Percentiles rank a stretch among this genome's conserved stretches.
Evolutionary conservation across 2,329 filamentous ascomycete species (phyloP).

Genomic region (Plenodomus biglobosus): DNA sequence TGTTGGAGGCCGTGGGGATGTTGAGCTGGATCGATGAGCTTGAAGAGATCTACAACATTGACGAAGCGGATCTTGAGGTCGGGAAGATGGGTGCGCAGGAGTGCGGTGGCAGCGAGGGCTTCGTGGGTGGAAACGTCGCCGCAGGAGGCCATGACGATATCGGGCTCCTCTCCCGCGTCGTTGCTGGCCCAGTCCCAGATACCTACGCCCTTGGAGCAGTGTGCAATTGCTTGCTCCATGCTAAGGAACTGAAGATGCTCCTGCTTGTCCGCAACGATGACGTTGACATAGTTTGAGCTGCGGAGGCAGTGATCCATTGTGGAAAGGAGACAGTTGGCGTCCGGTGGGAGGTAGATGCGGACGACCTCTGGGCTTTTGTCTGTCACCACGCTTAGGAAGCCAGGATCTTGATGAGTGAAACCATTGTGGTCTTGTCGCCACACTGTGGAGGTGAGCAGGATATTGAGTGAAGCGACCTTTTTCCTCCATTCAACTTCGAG

Average conservation of each 20-base stretch:
- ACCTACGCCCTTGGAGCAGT: slow-evolving; percentile 77
- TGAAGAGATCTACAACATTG: slow-evolving; percentile 80
- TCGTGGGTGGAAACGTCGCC: slow-evolving; percentile 76
- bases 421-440: slow-evolving; percentile 85
- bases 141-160: slow-evolving; percentile 74
- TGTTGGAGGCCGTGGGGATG: slow-evolving; percentile 69
- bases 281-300: slow-evolving; percentile 77
- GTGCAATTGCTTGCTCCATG: slow-evolving; percentile 71
- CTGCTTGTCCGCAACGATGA: slow-evolving; percentile 78
- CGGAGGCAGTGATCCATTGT: slow-evolving; percentile 75
- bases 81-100: slow-evolving; percentile 71
- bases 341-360: slow-evolving; percentile 77
- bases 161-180: slow-evolving; percentile 67
- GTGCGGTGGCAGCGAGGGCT: slow-evolving; percentile 71
- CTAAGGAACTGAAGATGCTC: slow-evolving; percentile 74
- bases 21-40: slow-evolving; percentile 68
- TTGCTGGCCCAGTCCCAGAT: slow-evolving; percentile 79
- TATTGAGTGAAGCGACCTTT: slow-evolving; percentile 75
- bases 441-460: slow-evolving; percentile 74
- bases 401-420: slow-evolving; percentile 79
- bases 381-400: slow-evolving; percentile 75
- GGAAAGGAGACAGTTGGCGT: slow-evolving; percentile 75
- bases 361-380: slow-evolving; percentile 81
- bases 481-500: slow-evolving; percentile 77
- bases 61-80: slow-evolving; percentile 75